Evolutionary conservation across 2,329 filamentous ascomycete species (phyloP).

Genomic region (Pseudogymnoascus sp.): DNA sequence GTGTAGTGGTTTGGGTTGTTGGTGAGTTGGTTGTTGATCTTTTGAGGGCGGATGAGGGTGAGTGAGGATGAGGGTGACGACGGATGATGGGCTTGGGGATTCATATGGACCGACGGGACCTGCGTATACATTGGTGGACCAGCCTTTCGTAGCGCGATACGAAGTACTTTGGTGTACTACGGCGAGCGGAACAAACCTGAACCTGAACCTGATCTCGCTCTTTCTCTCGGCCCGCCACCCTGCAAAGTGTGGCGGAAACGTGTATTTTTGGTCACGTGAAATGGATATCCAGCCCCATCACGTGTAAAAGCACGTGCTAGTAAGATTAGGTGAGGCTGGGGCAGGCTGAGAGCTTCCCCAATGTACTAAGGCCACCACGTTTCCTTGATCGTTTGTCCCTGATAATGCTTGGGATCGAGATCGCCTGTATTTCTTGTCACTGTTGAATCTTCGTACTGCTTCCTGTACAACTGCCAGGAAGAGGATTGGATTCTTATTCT

Average conservation of each 20-base stretch:
- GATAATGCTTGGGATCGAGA: not conserved
- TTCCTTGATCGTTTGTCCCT: not conserved
- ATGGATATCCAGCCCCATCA: not conserved
- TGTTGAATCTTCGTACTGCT: not conserved
- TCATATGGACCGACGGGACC: not conserved
- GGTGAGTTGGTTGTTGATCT: constrained; percentile 6
- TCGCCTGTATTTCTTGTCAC: not conserved
- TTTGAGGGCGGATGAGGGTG: not conserved
- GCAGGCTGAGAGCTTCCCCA: not conserved
- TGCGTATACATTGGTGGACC: not conserved
- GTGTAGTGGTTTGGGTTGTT: constrained; percentile 2
- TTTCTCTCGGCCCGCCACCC: not conserved
- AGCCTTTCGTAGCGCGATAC: not conserved
- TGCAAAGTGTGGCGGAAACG: not conserved
- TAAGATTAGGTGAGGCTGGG: constrained; percentile 6
- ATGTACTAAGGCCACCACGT: not conserved
- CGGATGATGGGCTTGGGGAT: constrained; percentile 3
- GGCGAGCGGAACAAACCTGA: not conserved
- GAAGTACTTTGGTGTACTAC: not conserved
- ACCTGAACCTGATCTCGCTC: not conserved
- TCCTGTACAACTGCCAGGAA: not conserved
- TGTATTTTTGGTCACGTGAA: not conserved
- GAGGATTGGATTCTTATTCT: not conserved
- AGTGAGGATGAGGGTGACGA: not conserved
- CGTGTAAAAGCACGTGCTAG: not conserved